Conservation (phyloP, 176 grass and related monocot species). For the Carex parvula region DNA sequence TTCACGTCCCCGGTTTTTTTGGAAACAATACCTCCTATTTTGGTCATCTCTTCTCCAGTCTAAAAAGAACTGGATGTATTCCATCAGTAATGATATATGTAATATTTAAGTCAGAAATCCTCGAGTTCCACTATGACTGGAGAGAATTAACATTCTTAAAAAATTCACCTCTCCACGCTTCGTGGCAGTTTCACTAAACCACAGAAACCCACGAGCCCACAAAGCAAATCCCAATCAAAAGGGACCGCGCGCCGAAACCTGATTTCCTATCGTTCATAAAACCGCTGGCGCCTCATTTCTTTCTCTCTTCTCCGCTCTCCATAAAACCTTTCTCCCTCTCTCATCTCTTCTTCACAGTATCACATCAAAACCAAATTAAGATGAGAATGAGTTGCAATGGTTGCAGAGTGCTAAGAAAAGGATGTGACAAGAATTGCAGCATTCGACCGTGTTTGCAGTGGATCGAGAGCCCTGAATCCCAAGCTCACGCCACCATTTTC, state of each 20-base stretch:
- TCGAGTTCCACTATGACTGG: not conserved
- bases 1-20: conserved; percentile 4
- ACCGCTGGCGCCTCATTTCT: not conserved
- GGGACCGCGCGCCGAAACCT: not conserved
- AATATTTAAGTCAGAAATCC: too few relatives aligned
- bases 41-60: not conserved
- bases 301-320: not conserved
- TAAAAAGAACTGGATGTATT: not conserved
- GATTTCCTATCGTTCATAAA: not conserved
- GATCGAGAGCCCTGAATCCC: conserved; percentile 46
- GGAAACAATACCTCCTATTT: not conserved
- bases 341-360: not conserved
- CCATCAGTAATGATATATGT: not conserved
- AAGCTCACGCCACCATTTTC: conserved; percentile 60
- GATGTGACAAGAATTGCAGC: conserved; percentile 44
- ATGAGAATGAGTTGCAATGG: conserved; percentile 68
- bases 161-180: not conserved
- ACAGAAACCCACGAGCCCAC: not conserved
- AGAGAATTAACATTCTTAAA: not conserved
- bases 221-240: not conserved
- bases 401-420: conserved; percentile 51
- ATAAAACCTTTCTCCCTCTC: not conserved
- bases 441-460: conserved; percentile 50
- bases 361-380: not conserved
- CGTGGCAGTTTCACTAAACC: not conserved